Evolutionary conservation across 257 asterid species (phyloP), one percentile per base, ranked within the genome.

Genomic region (Solanum virginianum): DNA sequence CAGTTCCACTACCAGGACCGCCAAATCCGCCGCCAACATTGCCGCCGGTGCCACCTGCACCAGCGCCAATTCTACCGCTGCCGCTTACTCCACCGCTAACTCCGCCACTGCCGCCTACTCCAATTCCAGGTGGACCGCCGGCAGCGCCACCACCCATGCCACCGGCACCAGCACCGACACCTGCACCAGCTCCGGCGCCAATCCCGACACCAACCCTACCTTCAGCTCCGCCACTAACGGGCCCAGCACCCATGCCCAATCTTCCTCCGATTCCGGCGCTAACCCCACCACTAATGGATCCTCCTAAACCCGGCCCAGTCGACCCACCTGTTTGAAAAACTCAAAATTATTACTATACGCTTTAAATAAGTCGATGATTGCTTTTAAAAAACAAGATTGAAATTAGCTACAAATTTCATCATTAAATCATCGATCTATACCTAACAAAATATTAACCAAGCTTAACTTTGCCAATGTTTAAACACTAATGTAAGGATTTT

Each of bases 201-300:
- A 88, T 14, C 24, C 87, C 80, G 3, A 82, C 83, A 9, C 86
- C 86, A 10, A 82, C 32, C 3, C 88, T 85, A 59, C 80, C 79
- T 70, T 85, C 89, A 65, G 83, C 86, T 36, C 86, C 89, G 8
- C 91, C 90, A 10, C 93, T 88, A 2, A 89, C 56, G 47, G 71
- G 80, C 41, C 92, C 84, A 4, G 71, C 89, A 12, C 86, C 90
- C 32, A 89, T 80, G 4, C 87, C 91, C 54, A 87, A 10, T 45
- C 90, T 89, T 57, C 89, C 85, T 10, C 90, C 91, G 39, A 84
- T 68, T 14, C 82, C 80, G 5, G 85, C 54, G 68, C 85, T 90
- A 55, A 87, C 85, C 15, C 92, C 82, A 74, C 82, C 87, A 15
- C 90, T 84, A 66, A 66, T 68, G 51, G 88, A 87, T 26, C 86